These are phyloP conservation scores for Fragosphaeria purpurea DNA, from an alignment of 2,329 filamentous ascomycete genomes.

Conservation along the genomic window DNA sequence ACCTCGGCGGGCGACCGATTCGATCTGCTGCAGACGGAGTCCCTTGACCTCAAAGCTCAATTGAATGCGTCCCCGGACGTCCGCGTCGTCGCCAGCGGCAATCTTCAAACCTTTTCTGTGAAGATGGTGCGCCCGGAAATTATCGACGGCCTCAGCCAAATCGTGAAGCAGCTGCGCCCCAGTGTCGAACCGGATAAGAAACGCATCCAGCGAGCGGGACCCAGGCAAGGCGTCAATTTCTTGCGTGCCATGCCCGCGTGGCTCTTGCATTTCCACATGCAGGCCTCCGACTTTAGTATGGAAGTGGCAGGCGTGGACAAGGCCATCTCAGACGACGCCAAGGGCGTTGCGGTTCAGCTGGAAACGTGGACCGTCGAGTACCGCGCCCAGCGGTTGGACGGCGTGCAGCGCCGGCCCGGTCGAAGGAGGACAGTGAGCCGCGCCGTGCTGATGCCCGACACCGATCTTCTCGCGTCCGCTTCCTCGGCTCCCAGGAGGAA, in stretches of 20 bases:
- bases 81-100: conserved; percentile 68
- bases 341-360: conserved; percentile 76
- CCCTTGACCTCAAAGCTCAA: conserved; percentile 76
- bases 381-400: conserved; percentile 66
- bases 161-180: conserved; percentile 70
- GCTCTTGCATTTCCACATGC: conserved; percentile 74
- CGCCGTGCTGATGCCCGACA: conserved; percentile 57
- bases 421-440: conserved; percentile 68
- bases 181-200: conserved; percentile 59
- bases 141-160: conserved; percentile 82
- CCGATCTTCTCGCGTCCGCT: conserved; percentile 46
- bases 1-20: conserved; percentile 74
- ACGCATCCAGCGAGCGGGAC: conserved; percentile 35
- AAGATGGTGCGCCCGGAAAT: conserved; percentile 90
- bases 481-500: conserved; percentile 45
- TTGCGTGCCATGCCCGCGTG: conserved; percentile 71
- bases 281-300: conserved; percentile 79
- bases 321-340: conserved; percentile 68
- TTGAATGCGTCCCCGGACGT: conserved; percentile 79
- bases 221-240: conserved; percentile 54
- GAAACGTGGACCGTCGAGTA: conserved; percentile 87
- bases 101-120: conserved; percentile 75
- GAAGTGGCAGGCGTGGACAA: conserved; percentile 85
- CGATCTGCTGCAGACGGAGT: conserved; percentile 79
- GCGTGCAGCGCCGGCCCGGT: conserved; percentile 43